These are phyloP conservation scores for Gnomoniopsis sp. DNA, from an alignment of 2,329 filamentous ascomycete genomes.

Conservation along the genomic window DNA sequence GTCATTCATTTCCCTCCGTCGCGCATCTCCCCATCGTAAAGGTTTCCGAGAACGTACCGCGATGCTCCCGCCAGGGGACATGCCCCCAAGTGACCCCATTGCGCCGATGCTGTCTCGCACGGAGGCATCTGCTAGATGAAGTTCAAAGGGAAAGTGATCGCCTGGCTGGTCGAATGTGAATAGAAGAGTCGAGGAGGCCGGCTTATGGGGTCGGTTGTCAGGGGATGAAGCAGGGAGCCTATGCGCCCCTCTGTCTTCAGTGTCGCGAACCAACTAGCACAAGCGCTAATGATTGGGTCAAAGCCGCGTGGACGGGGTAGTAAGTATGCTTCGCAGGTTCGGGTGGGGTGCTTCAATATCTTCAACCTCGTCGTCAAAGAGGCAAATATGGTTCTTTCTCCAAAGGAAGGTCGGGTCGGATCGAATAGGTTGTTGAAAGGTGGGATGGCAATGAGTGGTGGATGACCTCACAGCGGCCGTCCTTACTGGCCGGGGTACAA, in stretches of 20 bases:
- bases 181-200: slow-evolving; percentile 1
- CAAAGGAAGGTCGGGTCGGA: not conserved
- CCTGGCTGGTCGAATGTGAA: slow-evolving; percentile 18
- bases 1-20: not conserved
- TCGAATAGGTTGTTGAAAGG: slow-evolving; percentile 5
- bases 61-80: slow-evolving; percentile 75
- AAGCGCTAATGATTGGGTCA: no score
- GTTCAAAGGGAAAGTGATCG: slow-evolving; percentile 17
- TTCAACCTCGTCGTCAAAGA: not conserved
- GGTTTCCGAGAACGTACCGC: slow-evolving; percentile 51
- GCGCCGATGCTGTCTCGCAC: slow-evolving; percentile 35
- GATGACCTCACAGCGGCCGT: slow-evolving; percentile 9
- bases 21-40: not conserved
- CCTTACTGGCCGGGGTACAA: not conserved
- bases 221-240: not conserved
- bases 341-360: not conserved
- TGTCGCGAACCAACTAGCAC: no score
- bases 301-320: no score
- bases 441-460: not conserved
- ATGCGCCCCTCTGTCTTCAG: no score
- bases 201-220: slow-evolving; percentile 6
- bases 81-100: slow-evolving; percentile 71
- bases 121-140: slow-evolving; percentile 44
- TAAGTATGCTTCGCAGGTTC: not conserved
- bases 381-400: not conserved